Evolutionary conservation across 2,329 filamentous ascomycete genomes (phyloP).

Genomic region (Coniochaeta sp.): DNA sequence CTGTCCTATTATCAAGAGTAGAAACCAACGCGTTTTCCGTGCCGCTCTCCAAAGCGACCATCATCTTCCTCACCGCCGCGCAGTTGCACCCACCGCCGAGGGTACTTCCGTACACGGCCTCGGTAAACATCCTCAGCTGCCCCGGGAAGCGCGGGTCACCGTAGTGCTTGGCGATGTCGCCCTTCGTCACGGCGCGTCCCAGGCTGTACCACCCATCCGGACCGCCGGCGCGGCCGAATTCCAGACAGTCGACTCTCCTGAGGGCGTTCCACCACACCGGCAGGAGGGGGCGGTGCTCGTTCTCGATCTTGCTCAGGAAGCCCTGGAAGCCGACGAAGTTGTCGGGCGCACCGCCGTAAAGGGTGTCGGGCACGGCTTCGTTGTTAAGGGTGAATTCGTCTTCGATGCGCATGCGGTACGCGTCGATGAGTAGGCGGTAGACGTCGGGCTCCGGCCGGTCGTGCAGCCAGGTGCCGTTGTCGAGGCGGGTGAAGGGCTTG

Average conservation of each 20-base stretch:
- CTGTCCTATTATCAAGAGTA: background rate
- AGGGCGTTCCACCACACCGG: slow-evolving; percentile 36
- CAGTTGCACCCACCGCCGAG: slow-evolving; percentile 22
- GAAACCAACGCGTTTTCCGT: too few species aligned
- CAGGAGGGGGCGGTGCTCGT: slow-evolving; percentile 21
- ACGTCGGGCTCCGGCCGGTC: slow-evolving; percentile 33
- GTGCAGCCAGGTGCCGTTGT: slow-evolving; percentile 33
- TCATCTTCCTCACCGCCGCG: slow-evolving; percentile 9
- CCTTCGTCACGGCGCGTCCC: background rate
- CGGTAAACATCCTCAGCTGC: slow-evolving; percentile 41
- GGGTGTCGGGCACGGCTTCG: slow-evolving; percentile 16
- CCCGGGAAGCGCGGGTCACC: slow-evolving; percentile 35
- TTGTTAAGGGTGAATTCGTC: slow-evolving; percentile 24
- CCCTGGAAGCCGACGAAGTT: slow-evolving; percentile 24
- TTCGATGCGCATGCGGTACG: slow-evolving; percentile 37
- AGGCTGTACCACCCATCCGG: slow-evolving; percentile 22
- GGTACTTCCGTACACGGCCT: slow-evolving; percentile 26
- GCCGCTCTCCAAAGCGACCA: slow-evolving; percentile 8
- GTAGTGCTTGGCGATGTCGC: slow-evolving; percentile 30
- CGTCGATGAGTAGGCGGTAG: slow-evolving; percentile 37
- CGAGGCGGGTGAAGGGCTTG: slow-evolving; percentile 32
- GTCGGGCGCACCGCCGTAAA: slow-evolving; percentile 10
- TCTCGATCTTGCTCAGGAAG: slow-evolving; percentile 24
- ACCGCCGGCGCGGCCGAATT: slow-evolving; percentile 18
- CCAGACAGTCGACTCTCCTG: slow-evolving; percentile 30